phyloP scores from a whole-genome alignment of 2,329 filamentous ascomycete species.

The Sporothrix variecibatus region DNA sequence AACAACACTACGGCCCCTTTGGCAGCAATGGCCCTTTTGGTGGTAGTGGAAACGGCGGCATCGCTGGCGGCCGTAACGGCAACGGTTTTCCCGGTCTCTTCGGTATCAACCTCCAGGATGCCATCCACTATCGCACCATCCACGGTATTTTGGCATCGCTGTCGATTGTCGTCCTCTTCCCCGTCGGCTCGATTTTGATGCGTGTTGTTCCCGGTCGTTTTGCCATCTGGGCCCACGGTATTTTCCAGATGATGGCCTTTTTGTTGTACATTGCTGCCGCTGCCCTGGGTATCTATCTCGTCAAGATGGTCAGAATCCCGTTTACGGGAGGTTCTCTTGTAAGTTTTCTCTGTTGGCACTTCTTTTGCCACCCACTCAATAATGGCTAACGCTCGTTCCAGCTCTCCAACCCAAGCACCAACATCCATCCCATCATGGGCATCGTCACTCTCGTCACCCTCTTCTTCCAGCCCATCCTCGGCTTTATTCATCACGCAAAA shows the following conservation, averaged over 20 bases:
- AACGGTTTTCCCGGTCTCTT: constrained; percentile 30
- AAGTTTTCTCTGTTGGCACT: constrained; percentile 28
- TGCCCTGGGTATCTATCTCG: constrained; percentile 47
- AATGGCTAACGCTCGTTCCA: constrained; percentile 26
- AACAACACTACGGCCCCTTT: background rate
- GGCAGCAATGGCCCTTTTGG: constrained; percentile 21
- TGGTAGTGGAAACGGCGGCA: background rate
- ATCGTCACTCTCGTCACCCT: constrained; percentile 45
- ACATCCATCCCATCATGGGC: constrained; percentile 51
- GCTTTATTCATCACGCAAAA: constrained; percentile 45
- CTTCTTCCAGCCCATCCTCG: constrained; percentile 46
- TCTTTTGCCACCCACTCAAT: background rate
- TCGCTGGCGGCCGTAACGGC: constrained; percentile 6
- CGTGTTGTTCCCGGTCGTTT: constrained; percentile 42
- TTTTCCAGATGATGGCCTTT: constrained; percentile 43
- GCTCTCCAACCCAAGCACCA: constrained; percentile 38
- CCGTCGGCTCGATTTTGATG: constrained; percentile 47
- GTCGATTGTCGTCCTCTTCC: constrained; percentile 48
- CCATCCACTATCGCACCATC: constrained; percentile 39
- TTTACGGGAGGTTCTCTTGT: constrained; percentile 38
- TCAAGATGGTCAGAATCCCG: constrained; percentile 39
- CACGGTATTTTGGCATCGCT: constrained; percentile 47
- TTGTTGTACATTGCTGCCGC: constrained; percentile 44
- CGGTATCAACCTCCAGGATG: constrained; percentile 36
- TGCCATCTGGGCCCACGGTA: constrained; percentile 44